Percentiles rank a stretch among this genome's conserved stretches.
These are phyloP conservation scores for Dalbergia cultrata DNA, from an alignment of 306 rosid species.

Conservation along the genomic window DNA sequence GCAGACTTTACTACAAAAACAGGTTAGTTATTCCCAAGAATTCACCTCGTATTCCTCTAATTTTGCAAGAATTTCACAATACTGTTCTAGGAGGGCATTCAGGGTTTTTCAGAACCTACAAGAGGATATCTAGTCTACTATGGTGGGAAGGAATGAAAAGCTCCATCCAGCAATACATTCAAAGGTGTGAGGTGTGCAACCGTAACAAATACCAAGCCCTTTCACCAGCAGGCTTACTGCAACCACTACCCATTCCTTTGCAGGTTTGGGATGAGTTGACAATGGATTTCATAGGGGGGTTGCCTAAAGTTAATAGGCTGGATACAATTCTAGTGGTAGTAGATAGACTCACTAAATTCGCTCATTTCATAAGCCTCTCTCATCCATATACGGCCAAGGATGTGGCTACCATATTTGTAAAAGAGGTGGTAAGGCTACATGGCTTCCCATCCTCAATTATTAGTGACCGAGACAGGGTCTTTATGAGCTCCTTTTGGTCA, in stretches of 20 bases:
- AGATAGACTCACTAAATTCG: neutral
- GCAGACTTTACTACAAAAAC: too few relatives aligned
- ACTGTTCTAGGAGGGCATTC: too few relatives aligned
- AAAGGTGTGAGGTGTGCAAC: neutral
- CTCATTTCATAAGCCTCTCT: neutral
- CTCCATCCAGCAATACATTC: neutral
- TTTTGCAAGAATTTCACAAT: too few relatives aligned
- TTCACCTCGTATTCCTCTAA: too few relatives aligned
- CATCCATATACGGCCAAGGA: neutral
- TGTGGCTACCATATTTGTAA: too few relatives aligned
- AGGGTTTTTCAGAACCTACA: neutral
- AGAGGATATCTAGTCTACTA: neutral
- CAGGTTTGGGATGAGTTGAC: neutral
- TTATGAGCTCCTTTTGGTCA: neutral
- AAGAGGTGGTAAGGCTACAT: neutral
- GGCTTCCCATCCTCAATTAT: neutral
- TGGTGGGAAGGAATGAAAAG: neutral
- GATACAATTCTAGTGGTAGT: neutral
- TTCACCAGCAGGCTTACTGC: neutral
- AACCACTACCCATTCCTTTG: neutral
- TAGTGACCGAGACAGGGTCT: neutral
- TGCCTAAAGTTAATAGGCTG: accelerated
- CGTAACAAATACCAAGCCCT: neutral
- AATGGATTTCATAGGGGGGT: neutral
- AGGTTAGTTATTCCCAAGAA: too few relatives aligned